These are phyloP conservation scores for Geranium incanum DNA, from an alignment of 441 rosid species.

Conservation along the genomic window DNA sequence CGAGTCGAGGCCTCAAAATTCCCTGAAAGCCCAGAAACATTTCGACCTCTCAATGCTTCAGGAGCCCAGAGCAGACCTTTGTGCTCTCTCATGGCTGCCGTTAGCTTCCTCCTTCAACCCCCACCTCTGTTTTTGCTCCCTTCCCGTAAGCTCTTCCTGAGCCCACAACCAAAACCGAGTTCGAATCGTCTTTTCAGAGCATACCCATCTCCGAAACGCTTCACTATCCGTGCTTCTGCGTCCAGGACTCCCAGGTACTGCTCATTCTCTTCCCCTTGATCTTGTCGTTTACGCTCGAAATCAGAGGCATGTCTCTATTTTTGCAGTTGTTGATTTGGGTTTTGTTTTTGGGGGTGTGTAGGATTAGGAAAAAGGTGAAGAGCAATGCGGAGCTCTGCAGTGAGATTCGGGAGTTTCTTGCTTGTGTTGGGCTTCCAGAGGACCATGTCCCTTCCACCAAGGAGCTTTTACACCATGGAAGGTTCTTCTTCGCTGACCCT, in stretches of 20 bases:
- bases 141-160: background rate
- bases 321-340: background rate
- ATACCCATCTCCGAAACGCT: conserved; percentile 22
- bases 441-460: conserved; percentile 67
- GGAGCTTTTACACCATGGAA: conserved; percentile 68
- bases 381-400: conserved; percentile 63
- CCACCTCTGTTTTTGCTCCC: background rate
- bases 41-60: background rate
- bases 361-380: conserved; percentile 61
- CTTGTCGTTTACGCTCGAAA: background rate
- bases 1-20: conserved; percentile 6
- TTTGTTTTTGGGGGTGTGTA: conserved; percentile 15
- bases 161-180: background rate
- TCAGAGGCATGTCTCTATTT: background rate
- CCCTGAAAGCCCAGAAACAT: background rate
- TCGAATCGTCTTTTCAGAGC: conserved; percentile 17
- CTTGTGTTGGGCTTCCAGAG: conserved; percentile 52
- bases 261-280: background rate
- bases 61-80: background rate
- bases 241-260: conserved; percentile 42
- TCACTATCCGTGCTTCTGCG: conserved; percentile 38
- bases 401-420: conserved; percentile 56
- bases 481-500: conserved; percentile 32
- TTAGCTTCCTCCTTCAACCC: background rate
- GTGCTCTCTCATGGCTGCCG: background rate